A percentile compares a stretch with the other conserved stretches of the same genome.
Conservation (phyloP, 768 basidiomycete species). For the Russula ochroleuca region DNA sequence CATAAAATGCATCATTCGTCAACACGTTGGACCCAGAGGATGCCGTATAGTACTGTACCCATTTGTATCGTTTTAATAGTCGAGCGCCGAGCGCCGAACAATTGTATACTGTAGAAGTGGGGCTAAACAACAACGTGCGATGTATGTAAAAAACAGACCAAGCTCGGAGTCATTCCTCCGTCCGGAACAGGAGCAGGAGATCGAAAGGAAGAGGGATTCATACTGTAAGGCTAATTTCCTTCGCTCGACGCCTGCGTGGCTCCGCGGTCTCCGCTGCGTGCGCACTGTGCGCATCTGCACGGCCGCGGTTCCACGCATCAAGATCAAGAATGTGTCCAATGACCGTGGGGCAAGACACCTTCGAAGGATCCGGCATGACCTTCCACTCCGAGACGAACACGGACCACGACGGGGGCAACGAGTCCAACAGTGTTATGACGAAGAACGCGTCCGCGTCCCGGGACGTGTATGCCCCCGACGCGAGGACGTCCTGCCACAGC, state of each 20-base stretch:
- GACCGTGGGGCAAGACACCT: background rate
- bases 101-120: too few species aligned
- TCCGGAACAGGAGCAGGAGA: too few species aligned
- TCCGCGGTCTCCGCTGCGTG: background rate
- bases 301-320: conserved; percentile 23
- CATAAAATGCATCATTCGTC: too few species aligned
- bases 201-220: too few species aligned
- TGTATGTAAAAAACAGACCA: too few species aligned
- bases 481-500: conserved; percentile 23
- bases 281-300: conserved; percentile 11
- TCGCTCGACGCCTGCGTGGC: background rate
- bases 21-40: too few species aligned
- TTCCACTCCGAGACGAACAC: conserved; percentile 19
- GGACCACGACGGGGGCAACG: conserved; percentile 21
- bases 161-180: too few species aligned
- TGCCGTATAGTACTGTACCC: too few species aligned
- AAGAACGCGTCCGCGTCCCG: conserved; percentile 11
- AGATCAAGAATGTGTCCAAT: conserved; percentile 20
- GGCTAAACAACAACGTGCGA: too few species aligned
- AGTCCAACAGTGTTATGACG: conserved; percentile 11
- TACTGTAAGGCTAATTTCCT: too few species aligned
- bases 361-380: background rate
- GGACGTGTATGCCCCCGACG: conserved; percentile 3
- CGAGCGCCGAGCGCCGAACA: too few species aligned
- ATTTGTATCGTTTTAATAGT: too few species aligned